Evolutionary conservation across 2,329 filamentous ascomycete species (phyloP), one percentile per base, ranked within the genome.

Genomic region (Fusarium pilosicola): DNA sequence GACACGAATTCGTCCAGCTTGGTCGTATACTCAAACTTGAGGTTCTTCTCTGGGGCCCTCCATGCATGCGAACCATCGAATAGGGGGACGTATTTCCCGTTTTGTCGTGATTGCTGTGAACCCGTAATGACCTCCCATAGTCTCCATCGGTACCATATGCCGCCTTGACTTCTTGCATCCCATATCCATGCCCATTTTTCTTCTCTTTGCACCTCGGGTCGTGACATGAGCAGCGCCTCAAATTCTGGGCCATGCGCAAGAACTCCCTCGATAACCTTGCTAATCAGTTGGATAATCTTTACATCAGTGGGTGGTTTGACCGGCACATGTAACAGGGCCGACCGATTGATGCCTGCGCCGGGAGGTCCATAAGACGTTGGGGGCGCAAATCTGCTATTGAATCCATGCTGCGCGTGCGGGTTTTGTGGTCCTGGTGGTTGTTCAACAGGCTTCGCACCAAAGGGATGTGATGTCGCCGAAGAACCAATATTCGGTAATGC

Each of bases 171-270:
- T 74, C 91, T 89, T 26, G 95, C 89, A 80, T 98, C 93, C 92
- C 94, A 99, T 10, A 99, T 86, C 93, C 95, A 99, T 1, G 95
- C 93, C 91, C 96, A 98, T 74, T 92, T 95, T 81, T 97, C 94
- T 68, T 97, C 94, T 45, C 88, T 88, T 80, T 97, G 94, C 3
- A 98, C 93, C 62, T 95, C 91, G 0, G 93, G 90, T 24, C 94
- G 88, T 56, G 92, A 92, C 96, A 98, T 98, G 12, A 99, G 87
- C 5, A 97, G 86, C 10, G 95, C 95, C 82, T 99, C 96, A 69
- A 97, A 97, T 78, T 96, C 94, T 0, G 94, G 90, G 0, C 95
- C 95, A 75, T 96, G 90, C 28, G 91, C 89, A 14, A 98, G 85
- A 1, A 98, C 86, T 6, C 89, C 88, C 79, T 98, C 96, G 39